Evolutionary conservation across 176 grass and related monocot species (phyloP), one percentile per base, ranked within the genome.

Genomic region (Carex kokanica): DNA sequence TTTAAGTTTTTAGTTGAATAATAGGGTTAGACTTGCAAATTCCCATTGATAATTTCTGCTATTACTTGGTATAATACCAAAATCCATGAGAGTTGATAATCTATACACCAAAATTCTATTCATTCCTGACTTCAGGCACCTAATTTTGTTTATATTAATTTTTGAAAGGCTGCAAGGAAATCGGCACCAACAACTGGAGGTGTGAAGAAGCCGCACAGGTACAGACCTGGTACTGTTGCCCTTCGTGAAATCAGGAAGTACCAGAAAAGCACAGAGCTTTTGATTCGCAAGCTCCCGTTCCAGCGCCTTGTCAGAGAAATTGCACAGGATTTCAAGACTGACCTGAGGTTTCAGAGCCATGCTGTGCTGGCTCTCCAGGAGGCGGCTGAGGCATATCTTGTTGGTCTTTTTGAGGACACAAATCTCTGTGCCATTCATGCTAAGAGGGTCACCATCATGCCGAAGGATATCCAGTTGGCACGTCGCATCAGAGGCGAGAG

Each of bases 321-420:
- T 53, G 94, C 92, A 2, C 90, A 94, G 73, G 94, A 94, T 80
- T 97, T 97, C 90, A 97, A 97, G 88, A 97, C 92, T 1, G 92
- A 94, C 74, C 90, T 94, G 2, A 86, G 88, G 2, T 97, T 97
- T 83, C 87, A 92, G 83, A 88, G 83, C 20, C 94, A 88, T 0
- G 86, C 88, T 0, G 90, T 97, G 0, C 74, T 92, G 0, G 90
- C 95, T 18, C 88, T 97, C 61, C 95, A 97, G 85, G 95, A 97
- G 90, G 90, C 90, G 1, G 88, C 88, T 0, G 90, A 94, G 84
- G 90, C 94, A 0, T 97, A 97, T 69, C 83, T 97, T 31, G 79
- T 81, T 0, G 79, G 79, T 47, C 57, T 81, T 13, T 81, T 81
- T 2, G 79, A 81, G 38, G 79, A 81, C 24, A 81, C 79, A 1